These are phyloP conservation scores for Anthostomella pinea DNA, from an alignment of 2,329 filamentous ascomycete species.

Conservation along the genomic window DNA sequence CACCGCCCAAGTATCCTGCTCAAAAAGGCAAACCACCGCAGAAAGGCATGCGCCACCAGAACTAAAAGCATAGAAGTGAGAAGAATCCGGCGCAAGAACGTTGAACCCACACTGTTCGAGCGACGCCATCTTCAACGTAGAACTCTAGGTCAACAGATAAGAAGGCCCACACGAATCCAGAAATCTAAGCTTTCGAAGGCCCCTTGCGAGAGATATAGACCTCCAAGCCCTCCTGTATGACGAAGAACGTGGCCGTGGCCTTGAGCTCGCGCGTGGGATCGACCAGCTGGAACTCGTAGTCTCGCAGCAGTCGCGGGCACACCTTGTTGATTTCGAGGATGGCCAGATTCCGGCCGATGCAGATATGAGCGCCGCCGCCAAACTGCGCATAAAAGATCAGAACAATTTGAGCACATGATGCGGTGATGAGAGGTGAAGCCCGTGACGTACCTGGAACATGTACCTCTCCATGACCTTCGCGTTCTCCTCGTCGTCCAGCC, in stretches of 20 bases:
- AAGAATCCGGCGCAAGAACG: too few relatives aligned
- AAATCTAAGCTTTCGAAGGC: neutral
- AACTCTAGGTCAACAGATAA: neutral
- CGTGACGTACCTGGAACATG: conserved; percentile 52
- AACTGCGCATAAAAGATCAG: conserved; percentile 36
- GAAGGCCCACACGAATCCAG: neutral
- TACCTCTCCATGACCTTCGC: conserved; percentile 49
- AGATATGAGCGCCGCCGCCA: conserved; percentile 52
- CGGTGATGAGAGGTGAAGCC: neutral
- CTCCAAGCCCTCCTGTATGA: conserved; percentile 55
- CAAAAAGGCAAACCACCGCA: too few relatives aligned
- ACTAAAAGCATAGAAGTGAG: too few relatives aligned
- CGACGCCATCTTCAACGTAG: too few relatives aligned
- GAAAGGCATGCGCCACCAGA: too few relatives aligned
- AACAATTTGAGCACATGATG: too few relatives aligned
- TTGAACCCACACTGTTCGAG: too few relatives aligned
- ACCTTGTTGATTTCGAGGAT: conserved; percentile 60
- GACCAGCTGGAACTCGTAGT: conserved; percentile 53
- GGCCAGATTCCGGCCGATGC: conserved; percentile 54
- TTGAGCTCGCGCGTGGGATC: conserved; percentile 47
- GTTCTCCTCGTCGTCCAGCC: conserved; percentile 46
- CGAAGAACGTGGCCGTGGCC: conserved; percentile 58
- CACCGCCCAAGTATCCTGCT: too few relatives aligned
- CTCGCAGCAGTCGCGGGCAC: conserved; percentile 50
- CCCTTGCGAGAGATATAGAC: conserved; percentile 44